phyloP scores from a whole-genome alignment of 306 rosid genomes.

The Rosa lucieae region DNA sequence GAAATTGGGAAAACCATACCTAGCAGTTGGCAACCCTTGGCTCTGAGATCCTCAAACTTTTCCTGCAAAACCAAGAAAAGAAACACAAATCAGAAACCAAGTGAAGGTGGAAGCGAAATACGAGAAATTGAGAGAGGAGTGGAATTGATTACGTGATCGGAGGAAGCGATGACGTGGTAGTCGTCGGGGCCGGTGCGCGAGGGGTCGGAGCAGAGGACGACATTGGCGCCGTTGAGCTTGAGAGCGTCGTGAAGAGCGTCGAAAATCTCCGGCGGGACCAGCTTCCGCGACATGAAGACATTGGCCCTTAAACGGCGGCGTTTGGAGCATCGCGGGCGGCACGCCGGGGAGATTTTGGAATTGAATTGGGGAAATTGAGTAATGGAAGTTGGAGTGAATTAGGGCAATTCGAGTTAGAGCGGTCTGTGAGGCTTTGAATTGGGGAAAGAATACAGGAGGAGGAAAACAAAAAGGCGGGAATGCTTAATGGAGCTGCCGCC shows the following conservation, averaged over 20 bases:
- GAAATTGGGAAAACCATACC: conserved; percentile 36
- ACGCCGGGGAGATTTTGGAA: not conserved
- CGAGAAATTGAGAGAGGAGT: not conserved
- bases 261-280: conserved; percentile 86
- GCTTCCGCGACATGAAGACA: conserved; percentile 87
- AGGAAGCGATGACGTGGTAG: conserved; percentile 69
- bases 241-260: conserved; percentile 84
- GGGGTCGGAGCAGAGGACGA: conserved; percentile 86
- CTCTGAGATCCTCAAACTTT: conserved; percentile 71
- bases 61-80: conserved; percentile 43
- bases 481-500: not conserved
- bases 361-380: not conserved
- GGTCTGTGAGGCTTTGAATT: not conserved
- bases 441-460: not conserved
- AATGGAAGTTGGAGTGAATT: not conserved
- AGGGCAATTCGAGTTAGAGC: not conserved
- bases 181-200: conserved; percentile 73
- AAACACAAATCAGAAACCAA: conserved; percentile 10
- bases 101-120: not conserved
- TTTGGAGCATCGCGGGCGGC: conserved; percentile 44
- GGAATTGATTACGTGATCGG: conserved; percentile 56
- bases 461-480: conserved; percentile 19
- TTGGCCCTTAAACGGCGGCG: conserved; percentile 71
- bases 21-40: conserved; percentile 77
- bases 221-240: conserved; percentile 70